Conservation (phyloP, 2,329 filamentous ascomycete genomes). For the Akanthomyces dipterigenus region DNA sequence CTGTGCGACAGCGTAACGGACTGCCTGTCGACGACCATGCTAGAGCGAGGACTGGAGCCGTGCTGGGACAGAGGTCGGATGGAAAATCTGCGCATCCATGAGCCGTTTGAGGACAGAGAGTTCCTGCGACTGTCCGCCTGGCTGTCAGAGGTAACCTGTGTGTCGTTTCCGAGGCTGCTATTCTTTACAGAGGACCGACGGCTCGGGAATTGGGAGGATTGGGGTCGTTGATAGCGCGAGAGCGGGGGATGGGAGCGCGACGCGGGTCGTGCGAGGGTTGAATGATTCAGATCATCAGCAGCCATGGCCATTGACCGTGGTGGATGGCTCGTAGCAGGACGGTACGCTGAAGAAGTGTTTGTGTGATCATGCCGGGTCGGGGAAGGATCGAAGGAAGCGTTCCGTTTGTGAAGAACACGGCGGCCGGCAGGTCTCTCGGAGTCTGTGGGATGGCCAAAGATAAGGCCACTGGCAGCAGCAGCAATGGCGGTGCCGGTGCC, state of each 20-base stretch:
- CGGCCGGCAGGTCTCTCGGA: conserved; percentile 25
- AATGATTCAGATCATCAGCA: background rate
- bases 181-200: background rate
- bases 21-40: conserved; percentile 57
- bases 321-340: background rate
- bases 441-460: conserved; percentile 50
- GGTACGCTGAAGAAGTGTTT: background rate
- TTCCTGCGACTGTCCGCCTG: conserved; percentile 41
- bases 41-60: conserved; percentile 59
- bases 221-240: conserved; percentile 31
- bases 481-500: conserved; percentile 56
- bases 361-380: conserved; percentile 5
- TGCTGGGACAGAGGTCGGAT: conserved; percentile 58
- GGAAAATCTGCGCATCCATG: conserved; percentile 68
- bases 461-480: conserved; percentile 51
- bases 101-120: conserved; percentile 55
- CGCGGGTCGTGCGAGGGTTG: conserved; percentile 22
- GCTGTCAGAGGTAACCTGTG: background rate
- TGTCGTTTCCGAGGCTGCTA: background rate
- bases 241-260: conserved; percentile 30
- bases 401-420: conserved; percentile 14
- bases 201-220: conserved; percentile 29
- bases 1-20: conserved; percentile 60
- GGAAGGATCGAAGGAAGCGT: conserved; percentile 13
- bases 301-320: background rate